phyloP scores from a whole-genome alignment of 768 basidiomycete species.

The Serpula lacrymans region DNA sequence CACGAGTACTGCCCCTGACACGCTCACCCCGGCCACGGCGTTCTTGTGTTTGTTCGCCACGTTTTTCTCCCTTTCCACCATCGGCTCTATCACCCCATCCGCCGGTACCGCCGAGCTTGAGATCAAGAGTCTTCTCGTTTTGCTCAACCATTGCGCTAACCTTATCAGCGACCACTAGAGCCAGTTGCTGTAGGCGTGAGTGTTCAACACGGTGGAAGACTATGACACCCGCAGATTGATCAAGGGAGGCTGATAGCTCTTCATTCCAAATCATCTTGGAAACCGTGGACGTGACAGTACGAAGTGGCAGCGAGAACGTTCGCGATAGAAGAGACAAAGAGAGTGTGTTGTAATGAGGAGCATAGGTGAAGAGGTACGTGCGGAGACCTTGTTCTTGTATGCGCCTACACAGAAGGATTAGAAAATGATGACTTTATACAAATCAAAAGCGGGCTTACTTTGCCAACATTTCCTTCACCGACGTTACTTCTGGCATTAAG shows the following conservation, averaged over 20 bases:
- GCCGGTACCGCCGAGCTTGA: conserved; percentile 68
- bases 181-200: conserved; percentile 85
- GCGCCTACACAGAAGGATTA: conserved; percentile 50
- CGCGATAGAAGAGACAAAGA: conserved; percentile 84
- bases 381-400: conserved; percentile 97
- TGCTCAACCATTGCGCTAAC: conserved; percentile 83
- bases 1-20: conserved; percentile 55
- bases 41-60: conserved; percentile 76
- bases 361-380: conserved; percentile 98
- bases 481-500: conserved; percentile 83
- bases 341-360: conserved; percentile 87
- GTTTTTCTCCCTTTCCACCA: conserved; percentile 72
- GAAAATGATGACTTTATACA: conserved; percentile 5
- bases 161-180: conserved; percentile 86
- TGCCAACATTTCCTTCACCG: conserved; percentile 93
- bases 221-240: conserved; percentile 85
- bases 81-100: conserved; percentile 69
- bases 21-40: conserved; percentile 73
- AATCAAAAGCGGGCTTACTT: conserved; percentile 53
- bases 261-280: conserved; percentile 99
- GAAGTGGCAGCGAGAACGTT: conserved; percentile 81
- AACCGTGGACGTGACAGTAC: conserved; percentile 84
- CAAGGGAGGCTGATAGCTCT: conserved; percentile 88
- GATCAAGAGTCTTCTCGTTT: conserved; percentile 86
- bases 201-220: conserved; percentile 92